A percentile compares a stretch with the other conserved stretches of the same genome.
These are phyloP conservation scores for Ceratocystis colombiana DNA, from an alignment of 2,329 filamentous ascomycete species.

Conservation along the genomic window DNA sequence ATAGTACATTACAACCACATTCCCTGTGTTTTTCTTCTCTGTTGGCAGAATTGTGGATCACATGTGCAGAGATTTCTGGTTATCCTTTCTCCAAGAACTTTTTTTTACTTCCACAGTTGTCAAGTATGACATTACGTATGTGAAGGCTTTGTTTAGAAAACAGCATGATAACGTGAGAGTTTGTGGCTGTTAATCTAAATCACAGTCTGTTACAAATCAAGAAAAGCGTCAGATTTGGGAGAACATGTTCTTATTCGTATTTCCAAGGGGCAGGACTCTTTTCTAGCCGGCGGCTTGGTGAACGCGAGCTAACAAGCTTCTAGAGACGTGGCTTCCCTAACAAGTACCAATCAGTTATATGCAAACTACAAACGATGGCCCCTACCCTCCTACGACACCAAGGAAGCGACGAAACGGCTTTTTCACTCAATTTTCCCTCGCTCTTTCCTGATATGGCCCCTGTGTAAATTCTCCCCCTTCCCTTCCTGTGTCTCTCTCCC, in stretches of 20 bases:
- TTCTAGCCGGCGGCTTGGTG: neutral
- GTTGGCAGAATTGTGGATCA: constrained; percentile 23
- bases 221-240: too few species aligned
- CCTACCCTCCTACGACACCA: neutral
- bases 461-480: neutral
- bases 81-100: neutral
- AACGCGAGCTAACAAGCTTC: neutral
- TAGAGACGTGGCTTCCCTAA: neutral
- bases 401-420: neutral
- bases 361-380: neutral
- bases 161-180: neutral
- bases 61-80: constrained; percentile 23
- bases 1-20: neutral
- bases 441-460: neutral
- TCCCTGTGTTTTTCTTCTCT: constrained; percentile 3
- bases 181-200: too few species aligned
- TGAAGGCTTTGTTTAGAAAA: neutral
- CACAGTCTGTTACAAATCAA: too few species aligned
- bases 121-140: neutral
- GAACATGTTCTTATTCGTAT: too few species aligned
- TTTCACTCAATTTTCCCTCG: neutral
- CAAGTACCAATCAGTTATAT: neutral
- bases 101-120: neutral
- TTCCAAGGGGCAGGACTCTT: too few species aligned
- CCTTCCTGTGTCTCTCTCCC: neutral